Evolutionary conservation across 1,139 yeast species (phyloP), one percentile per base, ranked within the genome.

Genomic region (Pneumocystis murina): DNA sequence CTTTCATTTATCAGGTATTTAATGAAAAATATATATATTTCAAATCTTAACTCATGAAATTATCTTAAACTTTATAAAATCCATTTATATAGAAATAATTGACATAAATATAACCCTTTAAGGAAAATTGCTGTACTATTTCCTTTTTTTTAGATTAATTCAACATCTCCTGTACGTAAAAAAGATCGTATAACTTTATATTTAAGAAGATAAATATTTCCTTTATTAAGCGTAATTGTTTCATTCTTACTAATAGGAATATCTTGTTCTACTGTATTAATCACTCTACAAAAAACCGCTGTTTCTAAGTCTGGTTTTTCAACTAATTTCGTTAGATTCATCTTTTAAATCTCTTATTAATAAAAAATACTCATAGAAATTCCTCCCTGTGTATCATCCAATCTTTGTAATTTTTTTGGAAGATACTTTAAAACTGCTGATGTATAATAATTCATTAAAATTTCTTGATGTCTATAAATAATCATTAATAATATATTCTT

Each of bases 121-220:
- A 7, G 35, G 35, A 3, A 7, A 33, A 33, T 7, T 33, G 35
- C 35, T 33, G 35, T 33, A 33, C 4, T 5, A 33, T 33, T 33
- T 6, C 4, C 8, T 33, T 6, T 33, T 33, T 33, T 33, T 7
- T 33, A 33, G 4, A 48, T 12, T 12, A 48, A 14, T 12, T 48
- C 55, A 12, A 48, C 33, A 24, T 48, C 55, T 12, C 55, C 55
- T 48, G 55, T 24, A 24, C 24, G 28, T 12, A 48, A 8, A 24
- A 48, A 48, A 12, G 55, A 24, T 3, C 55, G 30, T 48, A 48
- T 48, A 10, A 48, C 5, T 48, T 12, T 48, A 74, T 88, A 91
- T 65, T 88, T 79, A 71, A 88, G 79, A 59, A 87, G 89, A 70
- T 87, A 89, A 12, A 90, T 83, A 54, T 91, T 88, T n/a, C 82